phyloP scores from a whole-genome alignment of 805 yeast genomes.

The Candida methanosorbosa region DNA sequence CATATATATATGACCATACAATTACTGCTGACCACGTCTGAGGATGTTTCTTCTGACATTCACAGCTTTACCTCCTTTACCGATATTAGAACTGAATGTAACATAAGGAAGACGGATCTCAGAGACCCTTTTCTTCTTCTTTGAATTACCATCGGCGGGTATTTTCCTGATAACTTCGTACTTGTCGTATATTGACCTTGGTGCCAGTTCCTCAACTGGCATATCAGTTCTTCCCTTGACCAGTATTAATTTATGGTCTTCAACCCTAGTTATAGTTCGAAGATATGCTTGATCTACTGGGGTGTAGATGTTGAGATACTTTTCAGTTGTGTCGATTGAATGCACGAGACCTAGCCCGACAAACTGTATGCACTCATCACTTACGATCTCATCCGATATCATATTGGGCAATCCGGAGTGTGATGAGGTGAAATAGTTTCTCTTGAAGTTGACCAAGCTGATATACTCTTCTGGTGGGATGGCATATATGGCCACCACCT shows the following conservation, averaged over 20 bases:
- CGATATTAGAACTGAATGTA: slow-evolving; percentile 25
- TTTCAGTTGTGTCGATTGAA: slow-evolving; percentile 37
- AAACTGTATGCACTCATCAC: slow-evolving; percentile 19
- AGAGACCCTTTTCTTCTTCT: slow-evolving; percentile 4
- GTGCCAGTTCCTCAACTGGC: slow-evolving; percentile 38
- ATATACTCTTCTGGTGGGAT: neutral
- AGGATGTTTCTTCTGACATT: slow-evolving; percentile 38
- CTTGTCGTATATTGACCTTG: slow-evolving; percentile 8
- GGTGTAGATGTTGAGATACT: slow-evolving; percentile 46
- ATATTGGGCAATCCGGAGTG: slow-evolving; percentile 17
- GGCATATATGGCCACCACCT: slow-evolving; percentile 29
- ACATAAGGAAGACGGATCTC: slow-evolving; percentile 26
- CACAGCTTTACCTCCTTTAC: slow-evolving; percentile 40
- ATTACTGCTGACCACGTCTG: slow-evolving; percentile 20
- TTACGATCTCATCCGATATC: slow-evolving; percentile 8
- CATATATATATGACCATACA: neutral
- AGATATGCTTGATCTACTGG: slow-evolving; percentile 25
- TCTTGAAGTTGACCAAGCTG: slow-evolving; percentile 3
- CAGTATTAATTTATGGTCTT: slow-evolving; percentile 28
- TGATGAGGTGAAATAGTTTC: slow-evolving; percentile 17
- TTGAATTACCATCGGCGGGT: neutral
- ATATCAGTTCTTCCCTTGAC: slow-evolving; percentile 59
- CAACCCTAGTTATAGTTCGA: slow-evolving; percentile 8
- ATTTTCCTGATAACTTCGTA: neutral
- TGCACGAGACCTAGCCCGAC: slow-evolving; percentile 58